These are phyloP conservation scores for Sarcodon sp. DNA, from an alignment of 768 basidiomycete species.

Conservation along the genomic window DNA sequence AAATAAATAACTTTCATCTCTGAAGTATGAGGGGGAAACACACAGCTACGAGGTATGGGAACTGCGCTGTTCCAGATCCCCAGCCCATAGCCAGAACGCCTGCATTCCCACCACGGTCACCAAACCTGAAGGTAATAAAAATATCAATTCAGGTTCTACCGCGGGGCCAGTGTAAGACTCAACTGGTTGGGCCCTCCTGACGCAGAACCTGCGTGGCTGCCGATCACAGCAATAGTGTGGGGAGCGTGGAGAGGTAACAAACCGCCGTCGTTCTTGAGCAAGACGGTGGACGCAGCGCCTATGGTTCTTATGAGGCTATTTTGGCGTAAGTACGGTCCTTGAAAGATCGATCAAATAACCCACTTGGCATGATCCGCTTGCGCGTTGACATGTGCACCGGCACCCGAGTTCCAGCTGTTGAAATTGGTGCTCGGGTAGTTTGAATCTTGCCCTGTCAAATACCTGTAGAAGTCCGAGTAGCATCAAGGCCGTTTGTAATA, in stretches of 20 bases:
- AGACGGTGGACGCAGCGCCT: slow-evolving; percentile 47
- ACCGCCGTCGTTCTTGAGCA: slow-evolving; percentile 43
- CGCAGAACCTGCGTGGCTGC: slow-evolving; percentile 24
- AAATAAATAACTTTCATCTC: not conserved
- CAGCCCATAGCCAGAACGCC: slow-evolving; percentile 54
- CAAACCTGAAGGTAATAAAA: slow-evolving; percentile 16
- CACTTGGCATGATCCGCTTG: slow-evolving; percentile 18
- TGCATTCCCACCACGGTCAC: slow-evolving; percentile 40
- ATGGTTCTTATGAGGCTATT: slow-evolving; percentile 34
- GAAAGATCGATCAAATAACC: not conserved
- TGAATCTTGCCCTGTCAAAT: slow-evolving; percentile 37
- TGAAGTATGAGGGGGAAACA: slow-evolving; percentile 3
- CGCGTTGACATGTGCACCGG: slow-evolving; percentile 23
- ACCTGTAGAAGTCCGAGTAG: slow-evolving; percentile 19
- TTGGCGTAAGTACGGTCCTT: not conserved
- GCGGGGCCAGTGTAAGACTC: slow-evolving; percentile 38
- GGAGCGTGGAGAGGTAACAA: slow-evolving; percentile 32
- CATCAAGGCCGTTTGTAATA: not conserved
- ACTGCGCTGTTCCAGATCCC: slow-evolving; percentile 33
- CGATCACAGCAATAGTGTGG: slow-evolving; percentile 40
- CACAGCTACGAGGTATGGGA: slow-evolving; percentile 36
- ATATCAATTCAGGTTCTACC: not conserved
- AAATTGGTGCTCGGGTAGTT: slow-evolving; percentile 46
- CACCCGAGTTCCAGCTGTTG: slow-evolving; percentile 25
- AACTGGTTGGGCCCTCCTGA: slow-evolving; percentile 30